These are phyloP conservation scores for Fraxinus latifolia DNA, from an alignment of 305 asterid genomes.

Conservation along the genomic window DNA sequence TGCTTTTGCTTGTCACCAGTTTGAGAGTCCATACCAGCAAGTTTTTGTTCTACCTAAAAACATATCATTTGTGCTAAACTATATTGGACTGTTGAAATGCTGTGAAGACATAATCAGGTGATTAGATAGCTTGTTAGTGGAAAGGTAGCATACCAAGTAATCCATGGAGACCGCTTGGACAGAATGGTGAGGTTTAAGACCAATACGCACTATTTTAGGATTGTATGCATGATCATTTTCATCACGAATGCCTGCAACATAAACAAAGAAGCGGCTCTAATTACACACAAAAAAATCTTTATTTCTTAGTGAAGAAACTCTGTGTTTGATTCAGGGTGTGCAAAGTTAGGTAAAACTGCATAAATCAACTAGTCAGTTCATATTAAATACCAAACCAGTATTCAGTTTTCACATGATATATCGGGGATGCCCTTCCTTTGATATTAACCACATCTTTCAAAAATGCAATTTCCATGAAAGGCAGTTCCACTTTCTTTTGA, in stretches of 20 bases:
- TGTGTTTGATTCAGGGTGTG: neutral
- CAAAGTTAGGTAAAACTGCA: neutral
- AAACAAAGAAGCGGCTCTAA: slow-evolving; percentile 19
- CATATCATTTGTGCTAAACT: slow-evolving; percentile 1
- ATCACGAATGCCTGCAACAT: slow-evolving; percentile 79
- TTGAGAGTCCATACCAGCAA: slow-evolving; percentile 65
- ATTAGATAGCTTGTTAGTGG: slow-evolving; percentile 3
- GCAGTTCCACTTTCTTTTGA: neutral
- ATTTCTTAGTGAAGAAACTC: neutral
- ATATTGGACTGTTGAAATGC: neutral
- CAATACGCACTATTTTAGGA: slow-evolving; percentile 96
- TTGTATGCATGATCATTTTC: slow-evolving; percentile 77
- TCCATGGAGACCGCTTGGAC: slow-evolving; percentile 96
- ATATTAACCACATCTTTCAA: neutral
- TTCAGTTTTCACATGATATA: neutral
- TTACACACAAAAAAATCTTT: neutral
- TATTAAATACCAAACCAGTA: slow-evolving; percentile 4
- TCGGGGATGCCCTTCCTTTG: neutral
- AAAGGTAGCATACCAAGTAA: slow-evolving; percentile 59
- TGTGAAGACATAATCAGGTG: neutral
- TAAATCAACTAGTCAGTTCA: neutral
- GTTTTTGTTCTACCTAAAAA: slow-evolving; percentile 82
- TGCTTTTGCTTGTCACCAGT: slow-evolving; percentile 84
- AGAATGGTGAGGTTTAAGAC: slow-evolving; percentile 94
- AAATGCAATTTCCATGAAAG: neutral